These are phyloP conservation scores for Raffaelea deltoideospora DNA, from an alignment of 2,329 filamentous ascomycete genomes.

Conservation along the genomic window DNA sequence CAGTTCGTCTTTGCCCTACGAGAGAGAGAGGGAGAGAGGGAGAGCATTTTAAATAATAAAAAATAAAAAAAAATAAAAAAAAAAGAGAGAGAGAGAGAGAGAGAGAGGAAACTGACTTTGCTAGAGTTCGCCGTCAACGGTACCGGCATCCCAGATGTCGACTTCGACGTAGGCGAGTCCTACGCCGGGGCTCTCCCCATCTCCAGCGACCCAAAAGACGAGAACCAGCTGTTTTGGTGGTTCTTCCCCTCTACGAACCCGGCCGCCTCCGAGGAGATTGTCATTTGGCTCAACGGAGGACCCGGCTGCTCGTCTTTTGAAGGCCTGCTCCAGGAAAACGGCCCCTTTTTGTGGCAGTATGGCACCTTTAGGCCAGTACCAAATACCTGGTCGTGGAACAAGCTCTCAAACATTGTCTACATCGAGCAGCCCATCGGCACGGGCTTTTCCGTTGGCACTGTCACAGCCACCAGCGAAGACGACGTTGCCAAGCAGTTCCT, in stretches of 20 bases:
- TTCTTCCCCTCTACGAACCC: slow-evolving; percentile 45
- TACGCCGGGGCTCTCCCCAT: slow-evolving; percentile 50
- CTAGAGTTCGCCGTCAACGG: slow-evolving; percentile 47
- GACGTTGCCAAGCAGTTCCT: slow-evolving; percentile 59
- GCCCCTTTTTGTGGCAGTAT: slow-evolving; percentile 55
- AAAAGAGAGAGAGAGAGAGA: too few species aligned
- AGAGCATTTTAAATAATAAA: too few species aligned
- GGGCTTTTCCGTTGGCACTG: slow-evolving; percentile 51
- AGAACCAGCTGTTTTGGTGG: slow-evolving; percentile 46
- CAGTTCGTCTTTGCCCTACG: slow-evolving; percentile 3
- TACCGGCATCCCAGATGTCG: slow-evolving; percentile 47
- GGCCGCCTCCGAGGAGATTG: slow-evolving; percentile 37
- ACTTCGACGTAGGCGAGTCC: slow-evolving; percentile 52
- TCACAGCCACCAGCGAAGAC: slow-evolving; percentile 48
- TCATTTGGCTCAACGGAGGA: slow-evolving; percentile 47
- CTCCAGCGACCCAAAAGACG: slow-evolving; percentile 25
- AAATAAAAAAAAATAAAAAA: too few species aligned
- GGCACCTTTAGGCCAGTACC: slow-evolving; percentile 50
- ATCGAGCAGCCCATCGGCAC: slow-evolving; percentile 54
- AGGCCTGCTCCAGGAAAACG: slow-evolving; percentile 63
- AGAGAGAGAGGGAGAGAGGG: too few species aligned
- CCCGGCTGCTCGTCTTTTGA: slow-evolving; percentile 48
- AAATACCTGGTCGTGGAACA: slow-evolving; percentile 61
- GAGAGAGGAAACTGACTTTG: too few species aligned
- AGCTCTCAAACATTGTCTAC: slow-evolving; percentile 64